These are phyloP conservation scores for Phaeosphaeria sp. DNA, from an alignment of 2,329 filamentous ascomycete species.

Conservation along the genomic window DNA sequence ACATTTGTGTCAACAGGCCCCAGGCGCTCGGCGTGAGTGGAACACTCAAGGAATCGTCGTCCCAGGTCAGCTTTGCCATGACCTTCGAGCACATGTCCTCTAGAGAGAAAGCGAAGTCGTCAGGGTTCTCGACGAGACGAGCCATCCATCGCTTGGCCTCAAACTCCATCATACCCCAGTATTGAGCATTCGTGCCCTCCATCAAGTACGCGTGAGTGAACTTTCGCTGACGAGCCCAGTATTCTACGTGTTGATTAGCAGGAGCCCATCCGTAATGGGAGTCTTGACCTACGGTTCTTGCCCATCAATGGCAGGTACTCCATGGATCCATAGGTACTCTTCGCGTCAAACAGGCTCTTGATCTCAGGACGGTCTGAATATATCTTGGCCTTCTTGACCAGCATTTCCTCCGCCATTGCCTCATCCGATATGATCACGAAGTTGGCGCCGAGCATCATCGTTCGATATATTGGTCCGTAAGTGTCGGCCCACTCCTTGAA, in stretches of 20 bases:
- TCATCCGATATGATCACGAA: conserved; percentile 61
- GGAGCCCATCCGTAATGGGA: background rate
- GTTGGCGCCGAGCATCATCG: conserved; percentile 50
- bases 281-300: conserved; percentile 56
- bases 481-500: conserved; percentile 51
- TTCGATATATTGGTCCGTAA: conserved; percentile 46
- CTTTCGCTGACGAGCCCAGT: conserved; percentile 63
- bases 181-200: conserved; percentile 53
- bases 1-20: conserved; percentile 66
- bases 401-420: conserved; percentile 59
- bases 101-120: conserved; percentile 58
- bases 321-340: conserved; percentile 63
- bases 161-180: conserved; percentile 59
- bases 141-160: conserved; percentile 63
- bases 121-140: conserved; percentile 57
- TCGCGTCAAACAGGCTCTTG: conserved; percentile 61
- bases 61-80: conserved; percentile 63
- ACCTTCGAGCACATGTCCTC: conserved; percentile 67
- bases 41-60: conserved; percentile 57
- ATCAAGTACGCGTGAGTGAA: conserved; percentile 61
- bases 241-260: conserved; percentile 47
- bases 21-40: conserved; percentile 60
- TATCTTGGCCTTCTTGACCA: conserved; percentile 60
- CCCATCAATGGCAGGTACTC: conserved; percentile 65
- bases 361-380: conserved; percentile 61